Conservation (phyloP, 2,329 filamentous ascomycete species). For the Cladophialophora psammophila region DNA sequence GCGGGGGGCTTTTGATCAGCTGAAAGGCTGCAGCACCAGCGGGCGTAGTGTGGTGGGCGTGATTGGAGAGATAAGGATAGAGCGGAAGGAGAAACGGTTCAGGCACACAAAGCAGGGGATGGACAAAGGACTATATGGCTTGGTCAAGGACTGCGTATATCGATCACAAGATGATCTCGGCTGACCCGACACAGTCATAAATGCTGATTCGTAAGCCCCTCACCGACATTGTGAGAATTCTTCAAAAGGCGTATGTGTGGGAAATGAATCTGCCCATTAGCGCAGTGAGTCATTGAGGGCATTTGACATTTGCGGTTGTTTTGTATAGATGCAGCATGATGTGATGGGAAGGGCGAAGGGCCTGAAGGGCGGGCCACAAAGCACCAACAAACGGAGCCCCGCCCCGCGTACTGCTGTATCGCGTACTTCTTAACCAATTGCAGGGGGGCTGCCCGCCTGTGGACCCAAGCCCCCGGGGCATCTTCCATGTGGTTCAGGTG, state of each 20-base stretch:
- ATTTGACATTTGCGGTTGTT: background rate
- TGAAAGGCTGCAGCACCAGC: background rate
- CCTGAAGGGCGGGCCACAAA: slow-evolving; percentile 8
- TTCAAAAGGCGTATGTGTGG: slow-evolving; percentile 13
- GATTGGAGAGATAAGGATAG: slow-evolving; percentile 21
- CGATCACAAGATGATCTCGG: background rate
- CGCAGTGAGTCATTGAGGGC: slow-evolving; percentile 20
- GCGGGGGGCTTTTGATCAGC: slow-evolving; percentile 15
- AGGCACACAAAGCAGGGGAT: slow-evolving; percentile 11
- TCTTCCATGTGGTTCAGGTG: slow-evolving; percentile 19
- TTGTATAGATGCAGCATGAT: slow-evolving; percentile 9
- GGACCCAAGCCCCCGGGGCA: background rate
- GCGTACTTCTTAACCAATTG: background rate
- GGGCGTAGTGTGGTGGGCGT: slow-evolving; percentile 9
- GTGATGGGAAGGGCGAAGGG: slow-evolving; percentile 16
- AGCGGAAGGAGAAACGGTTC: slow-evolving; percentile 3
- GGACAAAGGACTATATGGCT: background rate
- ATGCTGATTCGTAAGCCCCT: slow-evolving; percentile 14
- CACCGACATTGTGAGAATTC: slow-evolving; percentile 1
- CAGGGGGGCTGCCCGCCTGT: background rate
- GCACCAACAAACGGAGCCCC: background rate
- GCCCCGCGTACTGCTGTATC: background rate
- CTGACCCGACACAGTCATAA: background rate
- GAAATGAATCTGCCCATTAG: background rate
- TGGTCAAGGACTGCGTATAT: background rate